Evolutionary conservation across 2,329 filamentous ascomycete genomes (phyloP), one percentile per base, ranked within the genome.

Genomic region (Hypoxylon sp.): DNA sequence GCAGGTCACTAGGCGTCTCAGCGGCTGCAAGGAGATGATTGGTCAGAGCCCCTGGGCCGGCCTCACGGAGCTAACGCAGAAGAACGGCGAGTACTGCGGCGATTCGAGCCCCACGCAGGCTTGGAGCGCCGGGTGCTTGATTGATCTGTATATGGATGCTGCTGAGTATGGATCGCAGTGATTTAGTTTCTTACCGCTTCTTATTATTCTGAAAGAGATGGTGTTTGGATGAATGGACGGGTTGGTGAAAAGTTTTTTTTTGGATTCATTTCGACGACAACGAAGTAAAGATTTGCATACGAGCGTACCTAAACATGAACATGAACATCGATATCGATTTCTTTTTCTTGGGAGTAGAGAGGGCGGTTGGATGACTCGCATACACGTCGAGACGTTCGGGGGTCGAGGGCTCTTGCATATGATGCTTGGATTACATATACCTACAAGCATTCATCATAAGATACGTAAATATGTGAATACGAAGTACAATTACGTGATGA

Each of bases 51-150:
- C 83, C 0, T 99, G 94, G 95, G 92, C 90, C 11, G 94, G 94
- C 0, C 74, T 99, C 68, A 88, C 92, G 5, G 94, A 99, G 75
- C 74, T 99, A 71, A 97, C 94, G 29, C 91, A 99, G 69, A 91
- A 93, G 78, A 80, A 88, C 63, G 94, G 94, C 9, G 86, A 85
- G 58, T 82, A 87, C 67, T 99, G 94, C 71, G 76, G 75, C 8
- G 95, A 99, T 74, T 97, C 93, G 71, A 91, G 88, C 43, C 94
- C 94, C 17, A 97, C 94, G 0, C 94, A 99, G 72, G 89, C 94
- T 43, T 99, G 94, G 94, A 97, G 91, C 43, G 90, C 94, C 20
- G 89, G 90, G 15, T 97, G 94, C 70, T 78, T 99, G 67, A 90
- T 99, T 66, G 94, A 99, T 74, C 73, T 99, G 59, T 99, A 96